A percentile compares a stretch with the other conserved stretches of the same genome.
Conservation (phyloP, 805 yeast genomes). For the Suhomyces xylopsoci region DNA sequence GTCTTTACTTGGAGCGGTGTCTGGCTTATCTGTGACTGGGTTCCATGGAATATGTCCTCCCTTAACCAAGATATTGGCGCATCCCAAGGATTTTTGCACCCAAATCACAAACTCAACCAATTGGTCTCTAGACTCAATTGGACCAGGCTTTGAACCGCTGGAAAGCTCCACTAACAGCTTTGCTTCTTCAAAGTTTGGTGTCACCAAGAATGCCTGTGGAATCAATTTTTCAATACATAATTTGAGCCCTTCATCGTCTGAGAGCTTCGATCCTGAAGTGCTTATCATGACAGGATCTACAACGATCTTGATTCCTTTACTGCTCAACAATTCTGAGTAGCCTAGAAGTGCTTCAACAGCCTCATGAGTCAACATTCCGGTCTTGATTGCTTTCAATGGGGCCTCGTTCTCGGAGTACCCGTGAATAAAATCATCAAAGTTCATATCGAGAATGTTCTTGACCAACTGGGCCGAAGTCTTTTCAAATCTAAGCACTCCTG, state of each 20-base stretch:
- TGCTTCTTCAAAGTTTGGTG: constrained; percentile 79
- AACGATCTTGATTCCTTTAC: constrained; percentile 39
- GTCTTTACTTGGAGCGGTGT: neutral
- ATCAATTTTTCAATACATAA: constrained; percentile 44
- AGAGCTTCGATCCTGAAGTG: constrained; percentile 67
- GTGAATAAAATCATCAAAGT: constrained; percentile 54
- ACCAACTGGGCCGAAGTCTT: constrained; percentile 45
- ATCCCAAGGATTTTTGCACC: constrained; percentile 30
- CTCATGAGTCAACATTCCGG: constrained; percentile 68
- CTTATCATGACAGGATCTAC: constrained; percentile 86
- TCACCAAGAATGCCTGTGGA: constrained; percentile 55
- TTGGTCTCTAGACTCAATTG: constrained; percentile 34
- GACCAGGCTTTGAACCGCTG: constrained; percentile 15
- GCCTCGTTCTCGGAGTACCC: constrained; percentile 20
- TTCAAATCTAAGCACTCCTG: constrained; percentile 41
- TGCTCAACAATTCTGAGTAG: constrained; percentile 29
- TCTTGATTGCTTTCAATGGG: constrained; percentile 62
- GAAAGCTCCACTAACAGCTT: constrained; percentile 31
- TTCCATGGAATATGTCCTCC: constrained; percentile 73
- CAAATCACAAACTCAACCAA: constrained; percentile 18
- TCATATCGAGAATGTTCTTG: constrained; percentile 47
- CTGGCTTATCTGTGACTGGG: constrained; percentile 10
- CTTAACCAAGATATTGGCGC: constrained; percentile 61
- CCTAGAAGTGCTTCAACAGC: constrained; percentile 48
- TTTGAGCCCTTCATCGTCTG: constrained; percentile 45